Percentiles rank a stretch among this genome's conserved stretches.
These are phyloP conservation scores for Colletotrichum paranaense DNA, from an alignment of 2,329 filamentous ascomycete species.

Conservation along the genomic window DNA sequence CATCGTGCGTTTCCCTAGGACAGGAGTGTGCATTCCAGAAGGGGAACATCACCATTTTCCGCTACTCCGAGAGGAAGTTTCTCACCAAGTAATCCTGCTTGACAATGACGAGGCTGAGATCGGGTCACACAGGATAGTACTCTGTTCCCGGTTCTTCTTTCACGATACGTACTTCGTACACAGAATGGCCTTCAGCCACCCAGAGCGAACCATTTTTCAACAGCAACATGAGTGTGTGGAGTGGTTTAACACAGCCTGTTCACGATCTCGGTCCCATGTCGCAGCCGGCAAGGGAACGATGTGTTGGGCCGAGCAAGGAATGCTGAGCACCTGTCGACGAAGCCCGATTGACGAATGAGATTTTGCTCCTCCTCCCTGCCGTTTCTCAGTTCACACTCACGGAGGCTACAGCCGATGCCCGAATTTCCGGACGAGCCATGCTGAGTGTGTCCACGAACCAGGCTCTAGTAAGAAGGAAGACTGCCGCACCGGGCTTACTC, in stretches of 20 bases:
- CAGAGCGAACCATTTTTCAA: neutral
- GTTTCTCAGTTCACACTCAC: neutral
- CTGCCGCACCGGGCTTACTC: neutral
- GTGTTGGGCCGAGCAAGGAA: constrained; percentile 1
- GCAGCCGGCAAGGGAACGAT: neutral
- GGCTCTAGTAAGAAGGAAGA: neutral
- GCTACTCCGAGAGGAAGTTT: neutral
- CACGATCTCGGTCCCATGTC: neutral
- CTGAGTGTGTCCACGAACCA: neutral
- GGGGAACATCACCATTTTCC: constrained; percentile 12
- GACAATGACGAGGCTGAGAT: neutral
- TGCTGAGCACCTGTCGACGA: neutral
- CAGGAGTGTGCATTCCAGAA: constrained; percentile 12
- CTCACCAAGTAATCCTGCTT: neutral
- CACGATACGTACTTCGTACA: neutral
- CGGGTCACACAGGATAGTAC: neutral
- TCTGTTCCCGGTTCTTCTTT: neutral
- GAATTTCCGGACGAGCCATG: neutral
- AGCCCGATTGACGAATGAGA: neutral
- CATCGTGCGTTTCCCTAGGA: constrained; percentile 6
- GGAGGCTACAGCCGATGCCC: neutral
- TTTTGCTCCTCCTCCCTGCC: neutral
- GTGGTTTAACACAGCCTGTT: neutral
- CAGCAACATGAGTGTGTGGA: neutral
- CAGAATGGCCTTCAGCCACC: neutral